phyloP scores from a whole-genome alignment of 2,329 filamentous ascomycete genomes.

The Neofusicoccum sp. region DNA sequence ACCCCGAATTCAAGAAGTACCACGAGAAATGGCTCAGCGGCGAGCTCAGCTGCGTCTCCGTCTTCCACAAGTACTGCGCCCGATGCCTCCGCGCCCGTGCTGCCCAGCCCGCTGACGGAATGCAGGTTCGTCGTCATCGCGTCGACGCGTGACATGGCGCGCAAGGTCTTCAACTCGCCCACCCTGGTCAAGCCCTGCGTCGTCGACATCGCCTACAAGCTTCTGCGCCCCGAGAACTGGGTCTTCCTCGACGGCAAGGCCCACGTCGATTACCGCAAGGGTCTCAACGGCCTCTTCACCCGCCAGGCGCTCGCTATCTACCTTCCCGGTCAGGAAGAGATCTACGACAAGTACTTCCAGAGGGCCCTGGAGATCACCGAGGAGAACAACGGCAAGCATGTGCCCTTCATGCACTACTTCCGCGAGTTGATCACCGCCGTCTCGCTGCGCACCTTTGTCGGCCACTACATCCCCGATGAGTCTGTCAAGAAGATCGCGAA shows the following conservation, averaged over 20 bases:
- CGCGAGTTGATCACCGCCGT: slow-evolving; percentile 93
- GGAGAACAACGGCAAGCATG: slow-evolving; percentile 69
- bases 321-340: slow-evolving; percentile 86
- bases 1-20: slow-evolving; percentile 90
- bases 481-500: slow-evolving; percentile 91
- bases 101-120: background rate
- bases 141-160: slow-evolving; percentile 88
- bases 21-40: slow-evolving; percentile 89
- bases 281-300: slow-evolving; percentile 91
- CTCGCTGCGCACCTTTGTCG: slow-evolving; percentile 94
- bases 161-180: slow-evolving; percentile 96
- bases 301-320: slow-evolving; percentile 83
- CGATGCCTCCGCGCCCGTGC: background rate
- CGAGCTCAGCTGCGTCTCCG: slow-evolving; percentile 90
- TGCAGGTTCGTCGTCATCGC: slow-evolving; percentile 92
- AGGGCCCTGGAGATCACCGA: slow-evolving; percentile 71
- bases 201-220: slow-evolving; percentile 89
- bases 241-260: slow-evolving; percentile 94
- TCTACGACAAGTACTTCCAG: slow-evolving; percentile 84
- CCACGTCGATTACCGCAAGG: slow-evolving; percentile 96
- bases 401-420: slow-evolving; percentile 88
- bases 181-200: slow-evolving; percentile 92
- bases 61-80: slow-evolving; percentile 88
- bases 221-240: slow-evolving; percentile 90
- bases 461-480: slow-evolving; percentile 89